Evolutionary conservation across 2,329 filamentous ascomycete genomes (phyloP), one percentile per base, ranked within the genome.

Genomic region (Chrysosporium keratinophilum): DNA sequence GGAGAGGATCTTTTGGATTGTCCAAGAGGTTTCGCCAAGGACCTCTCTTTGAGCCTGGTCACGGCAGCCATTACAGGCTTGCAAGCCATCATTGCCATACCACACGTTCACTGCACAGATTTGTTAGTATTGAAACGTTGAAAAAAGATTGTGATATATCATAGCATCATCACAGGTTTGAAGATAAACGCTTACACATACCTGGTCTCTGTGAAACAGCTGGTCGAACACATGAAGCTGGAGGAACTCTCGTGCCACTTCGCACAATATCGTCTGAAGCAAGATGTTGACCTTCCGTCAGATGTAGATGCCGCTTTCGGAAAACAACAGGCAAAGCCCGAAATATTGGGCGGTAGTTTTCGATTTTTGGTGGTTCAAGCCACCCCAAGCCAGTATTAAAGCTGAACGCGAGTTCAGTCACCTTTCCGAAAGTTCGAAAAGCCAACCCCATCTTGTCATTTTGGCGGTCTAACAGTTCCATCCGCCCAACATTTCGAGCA

Each of bases 321-420:
- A 81, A 80, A 0, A 81, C 71, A 7, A 63, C 58, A 28, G 69
- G 64, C 17, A 66, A 67, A 1, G 69, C 69, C 15, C 72, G 67
- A 45, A 77, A 70, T 17, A 77, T 69, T 5, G 71, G 70, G 44
- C 75, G 75, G 17, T 71, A 66, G 39, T 76, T 68, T 0, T 75
- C 77, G 15, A 74, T 68, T 63, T 85, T 82, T 1, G 82, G 79
- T 0, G 83, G 82, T 45, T 71, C 71, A 10, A 87, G 73, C 74
- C 82, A 87, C 10, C 84, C 84, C 37, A 87, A 72, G 9, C 84
- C 83, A 54, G 77, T 82, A 62, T 85, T 81, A 40, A 85, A 75
- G 15, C 80, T 85, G 2, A 88, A 67, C 0, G 79, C 84, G n/a
- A 88, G 73, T 56, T 85, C 81, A 35, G 71, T 74, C 2, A 83